These are phyloP conservation scores for Ambrosia trifida DNA, from an alignment of 129 eudicot genomes.

Conservation along the genomic window DNA sequence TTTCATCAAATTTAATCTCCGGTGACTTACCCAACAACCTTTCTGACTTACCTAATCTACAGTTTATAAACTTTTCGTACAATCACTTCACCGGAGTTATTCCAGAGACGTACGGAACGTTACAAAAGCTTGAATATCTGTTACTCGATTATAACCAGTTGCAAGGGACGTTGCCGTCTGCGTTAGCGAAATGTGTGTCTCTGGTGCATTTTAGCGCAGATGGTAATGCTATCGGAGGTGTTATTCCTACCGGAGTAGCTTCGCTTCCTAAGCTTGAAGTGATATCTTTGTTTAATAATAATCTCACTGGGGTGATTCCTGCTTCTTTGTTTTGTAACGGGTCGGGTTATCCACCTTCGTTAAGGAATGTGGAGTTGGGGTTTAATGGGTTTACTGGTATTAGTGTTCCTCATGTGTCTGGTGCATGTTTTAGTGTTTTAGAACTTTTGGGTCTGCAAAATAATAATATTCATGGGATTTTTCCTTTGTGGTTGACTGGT, in stretches of 20 bases:
- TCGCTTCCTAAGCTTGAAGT: constrained; percentile 57
- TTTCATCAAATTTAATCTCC: constrained; percentile 52
- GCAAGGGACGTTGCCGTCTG: constrained; percentile 71
- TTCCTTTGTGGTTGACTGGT: constrained; percentile 58
- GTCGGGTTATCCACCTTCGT: constrained; percentile 35
- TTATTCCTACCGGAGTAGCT: constrained; percentile 58
- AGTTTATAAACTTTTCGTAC: constrained; percentile 52
- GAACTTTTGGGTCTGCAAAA: constrained; percentile 63
- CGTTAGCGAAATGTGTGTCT: constrained; percentile 62
- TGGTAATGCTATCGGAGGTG: constrained; percentile 61
- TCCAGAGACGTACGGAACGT: constrained; percentile 62
- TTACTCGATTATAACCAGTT: constrained; percentile 57
- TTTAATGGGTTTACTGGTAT: constrained; percentile 61
- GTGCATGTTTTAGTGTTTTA: constrained; percentile 44
- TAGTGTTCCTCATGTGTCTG: constrained; percentile 19
- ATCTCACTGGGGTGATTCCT: constrained; percentile 60
- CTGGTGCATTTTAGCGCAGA: constrained; percentile 70
- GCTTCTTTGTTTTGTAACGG: constrained; percentile 50
- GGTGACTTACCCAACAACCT: constrained; percentile 60
- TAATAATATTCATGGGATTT: constrained; percentile 51
- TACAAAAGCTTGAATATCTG: constrained; percentile 50
- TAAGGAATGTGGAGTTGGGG: constrained; percentile 55
- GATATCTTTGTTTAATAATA: constrained; percentile 47
- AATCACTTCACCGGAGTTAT: constrained; percentile 59
- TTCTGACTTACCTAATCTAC: constrained; percentile 34